Conservation (phyloP, 2,329 filamentous ascomycete species). For the Fusarium goolgardi region DNA sequence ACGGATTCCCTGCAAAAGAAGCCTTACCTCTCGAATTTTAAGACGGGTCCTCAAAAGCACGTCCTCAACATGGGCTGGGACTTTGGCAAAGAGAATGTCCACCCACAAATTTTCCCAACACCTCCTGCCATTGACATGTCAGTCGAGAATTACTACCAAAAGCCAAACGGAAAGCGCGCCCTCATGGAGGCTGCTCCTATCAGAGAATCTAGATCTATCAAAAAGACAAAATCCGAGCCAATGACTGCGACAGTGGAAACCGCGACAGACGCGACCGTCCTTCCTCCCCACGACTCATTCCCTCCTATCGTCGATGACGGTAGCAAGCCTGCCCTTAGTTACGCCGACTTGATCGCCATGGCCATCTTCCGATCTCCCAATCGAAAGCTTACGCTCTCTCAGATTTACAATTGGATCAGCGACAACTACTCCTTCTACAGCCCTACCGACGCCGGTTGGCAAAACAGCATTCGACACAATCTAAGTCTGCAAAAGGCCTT, state of each 20-base stretch:
- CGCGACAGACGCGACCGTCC: slow-evolving; percentile 10
- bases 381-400: slow-evolving; percentile 85
- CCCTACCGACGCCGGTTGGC: slow-evolving; percentile 88
- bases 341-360: slow-evolving; percentile 96
- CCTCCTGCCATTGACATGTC: slow-evolving; percentile 61
- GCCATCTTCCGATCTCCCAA: slow-evolving; percentile 89
- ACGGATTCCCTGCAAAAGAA: slow-evolving; percentile 79
- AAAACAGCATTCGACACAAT: slow-evolving; percentile 99
- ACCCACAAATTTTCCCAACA: slow-evolving; percentile 63
- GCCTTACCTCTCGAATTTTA: slow-evolving; percentile 68
- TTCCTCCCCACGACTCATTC: slow-evolving; percentile 83
- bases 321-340: slow-evolving; percentile 89
- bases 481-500: slow-evolving; percentile 97
- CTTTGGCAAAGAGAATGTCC: slow-evolving; percentile 68
- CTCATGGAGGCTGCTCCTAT: slow-evolving; percentile 79
- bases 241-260: slow-evolving; percentile 2
- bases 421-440: slow-evolving; percentile 92
- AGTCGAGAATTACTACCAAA: slow-evolving; percentile 65
- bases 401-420: slow-evolving; percentile 99
- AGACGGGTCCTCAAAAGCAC: slow-evolving; percentile 66
- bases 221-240: slow-evolving; percentile 74
- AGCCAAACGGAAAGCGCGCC: slow-evolving; percentile 67
- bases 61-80: slow-evolving; percentile 56
- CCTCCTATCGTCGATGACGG: slow-evolving; percentile 86
- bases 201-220: slow-evolving; percentile 73